Percentiles rank a stretch among this genome's conserved stretches.
phyloP scores from a whole-genome alignment of 129 eudicot genomes.

The Chrysanthemum seticuspe region DNA sequence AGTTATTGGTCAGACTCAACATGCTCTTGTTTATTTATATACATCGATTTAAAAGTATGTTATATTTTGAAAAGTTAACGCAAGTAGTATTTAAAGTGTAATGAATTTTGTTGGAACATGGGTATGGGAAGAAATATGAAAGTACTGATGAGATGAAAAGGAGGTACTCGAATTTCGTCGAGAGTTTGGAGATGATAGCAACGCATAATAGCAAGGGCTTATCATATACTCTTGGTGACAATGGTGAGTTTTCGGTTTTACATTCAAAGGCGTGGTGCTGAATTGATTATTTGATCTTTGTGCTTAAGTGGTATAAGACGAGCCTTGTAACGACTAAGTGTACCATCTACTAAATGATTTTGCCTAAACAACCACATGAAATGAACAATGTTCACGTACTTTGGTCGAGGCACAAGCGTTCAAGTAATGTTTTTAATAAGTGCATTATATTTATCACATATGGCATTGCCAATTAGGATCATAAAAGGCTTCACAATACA shows the following conservation, averaged over 20 bases:
- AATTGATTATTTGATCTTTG: too few species aligned
- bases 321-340: too few species aligned
- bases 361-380: too few species aligned
- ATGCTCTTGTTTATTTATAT: slow-evolving; percentile 36
- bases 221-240: slow-evolving; percentile 74
- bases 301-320: too few species aligned
- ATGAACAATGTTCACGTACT: too few species aligned
- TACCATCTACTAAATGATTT: too few species aligned
- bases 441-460: too few species aligned
- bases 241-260: slow-evolving; percentile 44
- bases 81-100: background rate
- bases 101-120: background rate
- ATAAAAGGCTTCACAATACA: too few species aligned
- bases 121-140: slow-evolving; percentile 83
- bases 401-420: too few species aligned
- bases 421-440: too few species aligned
- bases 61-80: background rate
- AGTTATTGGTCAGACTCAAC: slow-evolving; percentile 65
- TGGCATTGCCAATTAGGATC: too few species aligned
- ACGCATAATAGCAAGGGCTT: slow-evolving; percentile 72
- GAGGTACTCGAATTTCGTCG: slow-evolving; percentile 65
- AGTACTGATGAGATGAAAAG: slow-evolving; percentile 59
- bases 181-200: slow-evolving; percentile 69
- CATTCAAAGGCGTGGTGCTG: too few species aligned
- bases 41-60: background rate